Conservation (phyloP, 2,329 filamentous ascomycete genomes). For the Colletotrichum camelliae region DNA sequence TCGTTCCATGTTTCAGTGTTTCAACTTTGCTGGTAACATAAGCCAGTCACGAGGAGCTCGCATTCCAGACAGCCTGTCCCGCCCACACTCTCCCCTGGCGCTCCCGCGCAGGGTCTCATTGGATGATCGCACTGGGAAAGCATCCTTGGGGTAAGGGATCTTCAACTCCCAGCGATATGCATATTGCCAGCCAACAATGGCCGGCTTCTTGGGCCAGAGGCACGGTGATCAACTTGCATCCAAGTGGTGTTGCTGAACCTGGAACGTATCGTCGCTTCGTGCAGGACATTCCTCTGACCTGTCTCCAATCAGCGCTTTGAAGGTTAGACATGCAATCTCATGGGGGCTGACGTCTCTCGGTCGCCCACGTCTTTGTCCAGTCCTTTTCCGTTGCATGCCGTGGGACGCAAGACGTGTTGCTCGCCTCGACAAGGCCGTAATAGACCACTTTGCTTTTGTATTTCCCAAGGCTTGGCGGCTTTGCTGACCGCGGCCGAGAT, state of each 20-base stretch:
- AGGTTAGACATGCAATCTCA: background rate
- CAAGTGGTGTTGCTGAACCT: background rate
- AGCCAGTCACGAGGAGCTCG: constrained; percentile 2
- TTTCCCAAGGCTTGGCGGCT: background rate
- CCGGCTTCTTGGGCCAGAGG: background rate
- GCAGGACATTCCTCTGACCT: background rate
- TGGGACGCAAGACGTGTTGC: background rate
- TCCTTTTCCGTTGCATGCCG: background rate
- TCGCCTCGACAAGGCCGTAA: background rate
- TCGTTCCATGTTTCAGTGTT: constrained; percentile 23
- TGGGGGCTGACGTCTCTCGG: background rate
- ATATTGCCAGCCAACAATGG: background rate
- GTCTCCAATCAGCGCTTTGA: background rate
- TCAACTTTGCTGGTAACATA: constrained; percentile 15
- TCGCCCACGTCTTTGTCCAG: background rate
- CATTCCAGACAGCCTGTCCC: background rate
- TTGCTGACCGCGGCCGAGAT: background rate
- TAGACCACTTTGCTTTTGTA: background rate
- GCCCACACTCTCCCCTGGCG: background rate
- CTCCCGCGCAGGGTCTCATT: background rate
- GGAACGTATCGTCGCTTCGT: background rate
- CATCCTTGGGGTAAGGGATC: background rate
- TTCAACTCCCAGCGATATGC: background rate
- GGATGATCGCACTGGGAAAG: background rate
- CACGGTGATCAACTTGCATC: background rate